Evolutionary conservation across 2,329 filamentous ascomycete genomes (phyloP).

Genomic region (Talaromyces sp.): DNA sequence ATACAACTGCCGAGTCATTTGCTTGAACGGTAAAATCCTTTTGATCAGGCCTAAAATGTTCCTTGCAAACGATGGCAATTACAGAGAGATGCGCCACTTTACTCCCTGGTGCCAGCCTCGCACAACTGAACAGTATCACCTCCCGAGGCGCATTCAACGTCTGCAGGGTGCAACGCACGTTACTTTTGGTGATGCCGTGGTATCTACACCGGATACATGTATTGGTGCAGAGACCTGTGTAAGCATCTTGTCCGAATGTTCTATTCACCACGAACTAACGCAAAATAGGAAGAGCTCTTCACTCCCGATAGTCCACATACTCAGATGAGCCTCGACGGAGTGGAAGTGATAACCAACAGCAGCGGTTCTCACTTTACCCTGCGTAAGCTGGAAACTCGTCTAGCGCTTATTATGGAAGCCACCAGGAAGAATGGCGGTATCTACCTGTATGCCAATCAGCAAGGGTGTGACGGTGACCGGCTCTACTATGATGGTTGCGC

Average conservation of each 20-base stretch:
- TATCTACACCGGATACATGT: slow-evolving; percentile 58
- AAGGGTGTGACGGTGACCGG: slow-evolving; percentile 54
- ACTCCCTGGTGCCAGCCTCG: slow-evolving; percentile 57
- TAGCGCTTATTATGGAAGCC: slow-evolving; percentile 62
- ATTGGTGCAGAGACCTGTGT: slow-evolving; percentile 39
- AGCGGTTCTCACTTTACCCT: slow-evolving; percentile 49
- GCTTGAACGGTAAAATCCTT: slow-evolving; percentile 62
- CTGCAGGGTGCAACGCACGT: slow-evolving; percentile 54
- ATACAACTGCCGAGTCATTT: slow-evolving; percentile 51
- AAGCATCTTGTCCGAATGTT: neutral
- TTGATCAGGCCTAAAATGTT: slow-evolving; percentile 64
- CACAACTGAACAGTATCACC: slow-evolving; percentile 56
- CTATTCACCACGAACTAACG: slow-evolving; percentile 45
- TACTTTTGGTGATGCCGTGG: slow-evolving; percentile 63
- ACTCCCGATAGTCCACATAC: slow-evolving; percentile 53
- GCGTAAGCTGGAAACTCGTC: slow-evolving; percentile 60
- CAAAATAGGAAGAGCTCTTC: slow-evolving; percentile 59
- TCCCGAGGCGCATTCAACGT: slow-evolving; percentile 56
- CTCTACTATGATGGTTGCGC: slow-evolving; percentile 59
- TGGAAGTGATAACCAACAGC: slow-evolving; percentile 67
- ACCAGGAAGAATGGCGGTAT: slow-evolving; percentile 48
- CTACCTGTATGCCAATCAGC: slow-evolving; percentile 42
- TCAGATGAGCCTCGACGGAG: slow-evolving; percentile 61
- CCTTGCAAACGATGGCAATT: slow-evolving; percentile 65
- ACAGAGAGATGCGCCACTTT: slow-evolving; percentile 48